Percentiles rank a stretch among this genome's conserved stretches.
Evolutionary conservation across 768 basidiomycete species (phyloP).

Genomic region (Lentinula lateritia): DNA sequence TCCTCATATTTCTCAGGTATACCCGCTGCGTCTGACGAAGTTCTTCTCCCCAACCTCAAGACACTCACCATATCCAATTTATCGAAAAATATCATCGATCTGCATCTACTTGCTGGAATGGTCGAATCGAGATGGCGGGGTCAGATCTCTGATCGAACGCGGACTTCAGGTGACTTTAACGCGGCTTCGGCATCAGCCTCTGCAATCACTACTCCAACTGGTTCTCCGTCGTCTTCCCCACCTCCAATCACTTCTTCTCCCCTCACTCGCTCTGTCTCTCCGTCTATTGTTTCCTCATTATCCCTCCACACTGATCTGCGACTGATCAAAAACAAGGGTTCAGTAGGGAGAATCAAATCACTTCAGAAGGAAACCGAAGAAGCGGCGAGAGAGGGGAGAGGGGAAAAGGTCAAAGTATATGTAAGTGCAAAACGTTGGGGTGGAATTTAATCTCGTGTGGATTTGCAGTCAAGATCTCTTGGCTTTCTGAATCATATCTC

Average conservation of each 20-base stretch:
- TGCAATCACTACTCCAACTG: background rate
- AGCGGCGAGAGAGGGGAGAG: background rate
- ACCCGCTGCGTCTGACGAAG: background rate
- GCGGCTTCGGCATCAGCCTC: background rate
- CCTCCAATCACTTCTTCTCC: background rate
- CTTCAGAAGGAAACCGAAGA: background rate
- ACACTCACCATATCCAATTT: background rate
- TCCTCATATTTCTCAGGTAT: background rate
- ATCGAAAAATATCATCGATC: background rate
- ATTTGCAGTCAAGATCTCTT: too few relatives aligned
- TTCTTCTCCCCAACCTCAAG: background rate
- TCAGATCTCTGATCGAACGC: background rate
- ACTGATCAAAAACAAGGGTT: conserved; percentile 2
- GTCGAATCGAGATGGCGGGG: conserved; percentile 1
- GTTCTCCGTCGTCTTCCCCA: background rate
- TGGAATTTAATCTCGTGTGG: background rate
- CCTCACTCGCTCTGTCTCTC: background rate
- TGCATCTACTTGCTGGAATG: conserved; percentile 1
- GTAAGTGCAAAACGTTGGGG: conserved; percentile 2
- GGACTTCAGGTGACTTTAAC: background rate
- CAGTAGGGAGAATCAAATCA: conserved; percentile 1
- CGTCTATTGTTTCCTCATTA: background rate
- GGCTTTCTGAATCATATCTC: background rate
- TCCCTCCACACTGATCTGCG: background rate
- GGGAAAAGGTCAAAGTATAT: background rate